A percentile compares a stretch with the other conserved stretches of the same genome.
These are phyloP conservation scores for Xylaria palmicola DNA, from an alignment of 495 filamentous ascomycete species.

Conservation along the genomic window DNA sequence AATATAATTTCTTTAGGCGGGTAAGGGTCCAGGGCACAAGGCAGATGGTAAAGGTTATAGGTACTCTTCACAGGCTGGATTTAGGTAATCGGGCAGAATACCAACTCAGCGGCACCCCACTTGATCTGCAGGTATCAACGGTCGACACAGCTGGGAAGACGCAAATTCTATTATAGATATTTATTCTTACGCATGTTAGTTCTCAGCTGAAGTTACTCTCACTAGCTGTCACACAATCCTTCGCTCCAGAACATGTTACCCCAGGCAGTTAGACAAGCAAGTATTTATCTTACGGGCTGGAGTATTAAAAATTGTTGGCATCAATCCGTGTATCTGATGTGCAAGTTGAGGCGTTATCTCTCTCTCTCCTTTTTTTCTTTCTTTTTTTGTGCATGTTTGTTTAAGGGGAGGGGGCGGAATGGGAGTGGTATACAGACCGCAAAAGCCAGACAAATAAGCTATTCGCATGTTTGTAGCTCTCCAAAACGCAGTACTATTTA, in stretches of 20 bases:
- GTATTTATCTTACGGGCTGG: too few species aligned
- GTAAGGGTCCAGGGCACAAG: conserved; percentile 7
- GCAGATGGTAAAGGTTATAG: conserved; percentile 15
- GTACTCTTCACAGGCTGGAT: conserved; percentile 6
- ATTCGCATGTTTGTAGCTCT: too few species aligned
- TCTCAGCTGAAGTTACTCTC: neutral
- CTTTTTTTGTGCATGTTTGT: too few species aligned
- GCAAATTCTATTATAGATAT: neutral
- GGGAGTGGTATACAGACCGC: too few species aligned
- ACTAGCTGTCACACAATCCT: neutral
- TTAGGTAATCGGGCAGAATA: conserved; percentile 10
- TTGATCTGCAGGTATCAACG: neutral
- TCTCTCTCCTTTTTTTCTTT: too few species aligned
- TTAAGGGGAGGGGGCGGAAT: too few species aligned
- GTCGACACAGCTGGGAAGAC: neutral
- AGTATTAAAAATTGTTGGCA: too few species aligned
- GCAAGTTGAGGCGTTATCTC: too few species aligned
- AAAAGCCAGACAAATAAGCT: too few species aligned
- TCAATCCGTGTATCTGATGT: too few species aligned
- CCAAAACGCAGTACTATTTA: too few species aligned
- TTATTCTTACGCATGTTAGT: neutral
- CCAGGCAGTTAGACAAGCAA: neutral
- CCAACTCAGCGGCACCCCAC: neutral
- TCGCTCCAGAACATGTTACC: neutral
- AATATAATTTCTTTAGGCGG: conserved; percentile 13